phyloP scores from a whole-genome alignment of 176 grass and related monocot species.

The Carex pumila region DNA sequence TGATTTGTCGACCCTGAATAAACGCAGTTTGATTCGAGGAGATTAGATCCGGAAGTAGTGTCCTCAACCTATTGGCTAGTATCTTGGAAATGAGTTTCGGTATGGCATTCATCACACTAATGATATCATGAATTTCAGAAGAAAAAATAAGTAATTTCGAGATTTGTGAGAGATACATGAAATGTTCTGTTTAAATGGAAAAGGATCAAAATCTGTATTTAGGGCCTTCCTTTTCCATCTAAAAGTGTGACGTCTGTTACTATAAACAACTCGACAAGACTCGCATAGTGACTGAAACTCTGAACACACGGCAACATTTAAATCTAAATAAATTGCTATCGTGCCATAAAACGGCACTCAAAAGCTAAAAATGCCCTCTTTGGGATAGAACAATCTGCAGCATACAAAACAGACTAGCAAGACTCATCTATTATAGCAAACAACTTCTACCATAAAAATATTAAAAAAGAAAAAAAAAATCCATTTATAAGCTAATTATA shows the following conservation, averaged over 20 bases:
- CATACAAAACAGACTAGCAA: background rate
- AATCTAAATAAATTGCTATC: background rate
- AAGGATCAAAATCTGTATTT: background rate
- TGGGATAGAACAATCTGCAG: background rate
- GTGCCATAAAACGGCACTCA: background rate
- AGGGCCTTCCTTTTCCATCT: background rate
- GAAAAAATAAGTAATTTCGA: too few species aligned
- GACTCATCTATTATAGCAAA: background rate
- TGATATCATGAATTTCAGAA: too few species aligned
- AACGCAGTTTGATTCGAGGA: too few species aligned
- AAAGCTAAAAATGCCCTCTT: constrained; percentile 7
- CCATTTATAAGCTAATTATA: background rate
- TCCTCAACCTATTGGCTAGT: too few species aligned
- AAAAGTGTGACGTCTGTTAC: background rate
- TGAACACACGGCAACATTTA: background rate
- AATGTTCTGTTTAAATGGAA: background rate
- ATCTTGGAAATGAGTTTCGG: too few species aligned
- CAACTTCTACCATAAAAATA: constrained; percentile 1
- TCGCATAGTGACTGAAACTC: background rate
- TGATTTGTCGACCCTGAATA: too few species aligned
- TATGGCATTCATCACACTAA: too few species aligned
- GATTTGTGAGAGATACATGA: too few species aligned
- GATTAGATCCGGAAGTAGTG: too few species aligned
- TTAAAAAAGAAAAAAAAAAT: background rate
- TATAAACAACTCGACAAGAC: background rate